phyloP scores from a whole-genome alignment of 73 alveolate genomes.

The Paramecium tetraurelia region DNA sequence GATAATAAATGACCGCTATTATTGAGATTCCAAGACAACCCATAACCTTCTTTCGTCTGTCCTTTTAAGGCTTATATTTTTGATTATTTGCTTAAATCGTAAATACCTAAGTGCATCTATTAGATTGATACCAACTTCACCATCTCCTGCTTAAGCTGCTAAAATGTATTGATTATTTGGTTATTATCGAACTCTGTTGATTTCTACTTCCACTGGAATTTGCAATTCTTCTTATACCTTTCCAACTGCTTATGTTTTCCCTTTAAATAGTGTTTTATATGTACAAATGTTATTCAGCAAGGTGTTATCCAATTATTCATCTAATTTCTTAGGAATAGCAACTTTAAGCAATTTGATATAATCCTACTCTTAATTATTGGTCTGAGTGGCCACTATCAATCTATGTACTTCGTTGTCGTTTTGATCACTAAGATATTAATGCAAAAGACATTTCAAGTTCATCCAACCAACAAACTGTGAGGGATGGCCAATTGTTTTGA shows the following conservation, averaged over 20 bases:
- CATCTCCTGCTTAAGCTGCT: constrained; percentile 92
- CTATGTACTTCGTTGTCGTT: constrained; percentile 27
- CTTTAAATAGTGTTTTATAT: background rate
- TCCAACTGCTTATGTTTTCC: constrained; percentile 2
- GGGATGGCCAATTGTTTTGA: constrained; percentile 97
- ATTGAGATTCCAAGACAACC: background rate
- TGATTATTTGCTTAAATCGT: constrained; percentile 87
- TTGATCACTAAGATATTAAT: background rate
- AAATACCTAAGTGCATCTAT: constrained; percentile 43
- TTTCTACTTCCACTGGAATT: constrained; percentile 74
- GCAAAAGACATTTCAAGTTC: constrained; percentile 59
- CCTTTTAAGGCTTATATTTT: constrained; percentile 81
- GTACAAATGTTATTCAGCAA: background rate
- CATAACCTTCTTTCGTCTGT: constrained; percentile 94
- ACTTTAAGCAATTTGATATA: background rate
- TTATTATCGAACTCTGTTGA: constrained; percentile 92
- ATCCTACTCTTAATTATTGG: background rate
- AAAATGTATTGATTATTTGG: constrained; percentile 89
- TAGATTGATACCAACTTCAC: constrained; percentile 75
- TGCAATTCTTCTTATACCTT: background rate
- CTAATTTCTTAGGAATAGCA: background rate
- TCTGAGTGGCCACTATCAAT: background rate
- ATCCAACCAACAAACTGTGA: constrained; percentile 93
- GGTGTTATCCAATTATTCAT: background rate
- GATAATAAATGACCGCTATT: constrained; percentile 79